Base-by-base conservation (phyloP, 2,329 filamentous ascomycete species). In the Emericellopsis atlantica region DNA sequence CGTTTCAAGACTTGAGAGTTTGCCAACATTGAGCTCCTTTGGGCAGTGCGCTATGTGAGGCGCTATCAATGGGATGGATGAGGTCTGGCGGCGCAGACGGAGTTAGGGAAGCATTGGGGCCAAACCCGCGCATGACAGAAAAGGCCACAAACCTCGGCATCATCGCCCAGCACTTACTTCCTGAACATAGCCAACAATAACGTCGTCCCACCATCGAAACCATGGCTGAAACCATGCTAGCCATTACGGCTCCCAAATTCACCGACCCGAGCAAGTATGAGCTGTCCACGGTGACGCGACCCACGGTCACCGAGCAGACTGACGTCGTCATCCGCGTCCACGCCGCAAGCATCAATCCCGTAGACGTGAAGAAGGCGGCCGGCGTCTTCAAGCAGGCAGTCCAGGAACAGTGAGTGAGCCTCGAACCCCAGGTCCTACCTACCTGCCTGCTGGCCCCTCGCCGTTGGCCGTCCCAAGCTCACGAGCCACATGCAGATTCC, bases 331-430 rank as follows among this genome's bases (percentile, higher is more conserved):
- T 69, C 32, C 58, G 54, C 37, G 62, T 69, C 8, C 53, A 64
- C 40, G 64, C 65, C 4, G 64, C 64, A 1, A 60, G 58, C 36
- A 53, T 69, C 33, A 69, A 70, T 44, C 64, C 66, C 1, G 51
- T 68, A 4, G 66, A 69, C 49, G 55, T 67, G 4, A 62, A 63
- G 44, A 58, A 57, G 40, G 65, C 62, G 1, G 49, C 50, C 14
- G 63, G 62, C 1, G 44, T 52, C 1, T 42, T 61, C 32, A 64
- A 63, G 37, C 12, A 52, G 10, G 52, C 52, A 6, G 10, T 59
- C 4, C 48, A 52, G 36, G 58, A 61, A 36, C 29, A 45, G 58
- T 62, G 45, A 40, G 55, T 32, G 11, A 12, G 31, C 22, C 9
- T 16, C n/a, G n/a, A n/a, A n/a, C n/a, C n/a, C 21, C n/a, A 31